Conservation (phyloP, 148 eudicot genomes). For the Mesembryanthemum crystallinum region DNA sequence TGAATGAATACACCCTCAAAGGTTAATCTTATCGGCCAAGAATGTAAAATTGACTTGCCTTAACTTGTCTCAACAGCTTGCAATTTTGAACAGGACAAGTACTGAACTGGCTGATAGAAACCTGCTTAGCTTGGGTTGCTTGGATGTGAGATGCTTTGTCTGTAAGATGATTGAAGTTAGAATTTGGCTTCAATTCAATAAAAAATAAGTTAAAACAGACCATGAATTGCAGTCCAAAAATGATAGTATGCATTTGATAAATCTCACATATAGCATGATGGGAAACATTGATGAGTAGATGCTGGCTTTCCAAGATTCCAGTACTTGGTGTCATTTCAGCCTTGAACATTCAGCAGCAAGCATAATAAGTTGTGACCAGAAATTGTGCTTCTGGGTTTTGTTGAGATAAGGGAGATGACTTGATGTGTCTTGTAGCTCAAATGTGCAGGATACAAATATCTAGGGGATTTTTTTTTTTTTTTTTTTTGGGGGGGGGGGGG, state of each 20-base stretch:
- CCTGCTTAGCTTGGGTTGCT: background rate
- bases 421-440: background rate
- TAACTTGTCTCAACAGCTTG: background rate
- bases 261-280: constrained; percentile 13
- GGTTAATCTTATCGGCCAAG: no score
- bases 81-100: no score
- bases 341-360: constrained; percentile 1
- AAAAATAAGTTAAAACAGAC: background rate
- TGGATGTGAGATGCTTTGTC: background rate
- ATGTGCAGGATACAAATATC: background rate
- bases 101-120: background rate
- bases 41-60: constrained; percentile 25
- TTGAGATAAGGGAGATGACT: background rate
- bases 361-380: background rate
- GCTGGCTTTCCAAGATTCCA: background rate
- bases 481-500: no score
- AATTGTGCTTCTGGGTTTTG: background rate
- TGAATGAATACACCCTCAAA: no score
- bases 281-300: constrained; percentile 9
- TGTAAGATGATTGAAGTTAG: background rate
- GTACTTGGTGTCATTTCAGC: constrained; percentile 13
- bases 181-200: background rate
- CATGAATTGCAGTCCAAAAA: no score
- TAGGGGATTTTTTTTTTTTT: no score
- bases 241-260: background rate